Base-by-base conservation (phyloP, 139 green algal species). In the Coccomyxa sp. region DNA sequence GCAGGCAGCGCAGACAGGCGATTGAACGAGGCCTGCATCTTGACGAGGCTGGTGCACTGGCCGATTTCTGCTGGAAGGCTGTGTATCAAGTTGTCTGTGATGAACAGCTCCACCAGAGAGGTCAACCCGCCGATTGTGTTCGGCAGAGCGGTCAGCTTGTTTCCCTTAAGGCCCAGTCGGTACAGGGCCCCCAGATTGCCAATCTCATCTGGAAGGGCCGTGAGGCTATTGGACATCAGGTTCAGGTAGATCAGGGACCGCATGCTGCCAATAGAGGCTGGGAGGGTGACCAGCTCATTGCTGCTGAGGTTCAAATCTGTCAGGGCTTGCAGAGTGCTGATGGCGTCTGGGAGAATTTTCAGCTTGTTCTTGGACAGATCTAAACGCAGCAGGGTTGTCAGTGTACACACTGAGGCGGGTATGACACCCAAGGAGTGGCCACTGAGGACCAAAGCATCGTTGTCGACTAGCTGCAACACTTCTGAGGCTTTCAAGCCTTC, bases 11-110 rank as follows among this genome's bases (percentile, higher is more conserved):
- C 58, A 0, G 60, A 68, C n/a, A 94, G 90, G 13, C 80, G 21
- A 84, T 97, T 97, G 89, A 95, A 95, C 9, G 92, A 95, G 4
- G 93, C 91, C 88, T 90, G 87, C 45, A 89, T 63, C 79, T 90
- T 90, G 18, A 92, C 91, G 59, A 95, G 87, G 0, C 84, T 91
- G 58, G 38, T 83, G 30, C 90, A 77, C 1, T 68, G 17, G 16
- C 85, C 86, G 76, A 92, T 87, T 21, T 82, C 86, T 76, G 86
- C 80, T 0, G 94, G 94, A 66, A 97, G 88, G 9, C n/a, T 74
- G 28, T 82, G 79, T 28, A 97, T 88, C 17, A 81, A 16, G 86
- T 97, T 97, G 85, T 96, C 92, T 21, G 92, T 94, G 38, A 94
- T 79, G 79, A 93, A 94, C 12, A 94, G 84, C 84, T 94, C 90